phyloP scores from a whole-genome alignment of 345 rosid species.

The Eucalyptus melliodora region DNA sequence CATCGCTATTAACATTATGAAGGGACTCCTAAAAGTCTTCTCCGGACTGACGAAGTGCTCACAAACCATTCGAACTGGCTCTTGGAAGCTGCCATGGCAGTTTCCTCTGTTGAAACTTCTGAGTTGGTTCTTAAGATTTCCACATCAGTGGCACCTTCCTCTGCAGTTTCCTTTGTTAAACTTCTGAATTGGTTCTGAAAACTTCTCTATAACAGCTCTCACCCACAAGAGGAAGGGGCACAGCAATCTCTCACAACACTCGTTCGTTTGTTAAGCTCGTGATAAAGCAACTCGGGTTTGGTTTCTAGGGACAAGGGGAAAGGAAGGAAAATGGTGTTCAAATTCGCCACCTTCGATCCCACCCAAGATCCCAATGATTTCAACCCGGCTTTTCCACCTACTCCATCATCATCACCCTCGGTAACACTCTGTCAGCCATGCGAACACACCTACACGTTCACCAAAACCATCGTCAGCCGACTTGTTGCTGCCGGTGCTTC shows the following conservation, averaged over 20 bases:
- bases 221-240: background rate
- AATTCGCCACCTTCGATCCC: background rate
- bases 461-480: background rate
- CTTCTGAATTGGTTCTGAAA: background rate
- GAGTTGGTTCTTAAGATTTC: background rate
- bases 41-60: background rate
- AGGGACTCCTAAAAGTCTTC: background rate
- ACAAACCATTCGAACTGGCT: too few species aligned
- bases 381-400: background rate
- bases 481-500: background rate
- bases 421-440: background rate
- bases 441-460: background rate
- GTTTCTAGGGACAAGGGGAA: background rate
- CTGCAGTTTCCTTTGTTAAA: background rate
- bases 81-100: background rate
- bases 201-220: background rate
- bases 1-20: background rate
- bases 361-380: background rate
- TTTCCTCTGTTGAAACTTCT: background rate
- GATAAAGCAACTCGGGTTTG: background rate
- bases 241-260: background rate
- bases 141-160: fast-evolving
- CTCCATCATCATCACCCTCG: background rate
- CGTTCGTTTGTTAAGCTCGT: background rate
- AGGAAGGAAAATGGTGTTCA: background rate